Percentiles rank a stretch among this genome's conserved stretches.
Evolutionary conservation across 352 stramenopile species (phyloP).

Genomic region (Phytophthora ramorum): DNA sequence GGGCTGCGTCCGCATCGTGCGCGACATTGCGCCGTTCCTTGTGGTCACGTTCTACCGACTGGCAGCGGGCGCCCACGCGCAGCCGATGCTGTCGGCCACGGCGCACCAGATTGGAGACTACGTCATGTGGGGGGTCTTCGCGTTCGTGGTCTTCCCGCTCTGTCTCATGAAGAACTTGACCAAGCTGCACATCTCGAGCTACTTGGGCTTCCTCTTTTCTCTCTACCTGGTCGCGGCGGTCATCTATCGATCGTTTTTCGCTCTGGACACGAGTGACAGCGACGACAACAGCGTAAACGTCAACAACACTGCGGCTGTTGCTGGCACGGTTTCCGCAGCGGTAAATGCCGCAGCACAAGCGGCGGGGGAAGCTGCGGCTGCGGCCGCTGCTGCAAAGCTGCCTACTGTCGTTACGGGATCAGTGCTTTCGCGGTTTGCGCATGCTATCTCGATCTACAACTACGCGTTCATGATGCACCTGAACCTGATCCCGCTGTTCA

Average conservation of each 20-base stretch:
- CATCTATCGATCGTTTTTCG: constrained; percentile 60
- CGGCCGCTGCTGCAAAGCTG: constrained; percentile 22
- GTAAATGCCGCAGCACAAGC: constrained; percentile 25
- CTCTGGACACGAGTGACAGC: constrained; percentile 14
- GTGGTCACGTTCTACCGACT: constrained; percentile 43
- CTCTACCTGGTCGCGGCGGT: constrained; percentile 65
- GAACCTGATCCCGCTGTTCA: constrained; percentile 81
- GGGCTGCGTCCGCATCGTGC: constrained; percentile 72
- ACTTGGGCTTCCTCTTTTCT: constrained; percentile 73
- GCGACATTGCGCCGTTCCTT: constrained; percentile 73
- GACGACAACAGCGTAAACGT: constrained; percentile 8
- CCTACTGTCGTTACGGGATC: constrained; percentile 45
- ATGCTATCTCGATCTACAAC: constrained; percentile 80
- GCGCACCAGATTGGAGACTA: constrained; percentile 45
- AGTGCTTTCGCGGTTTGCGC: constrained; percentile 50
- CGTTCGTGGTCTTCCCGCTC: constrained; percentile 66
- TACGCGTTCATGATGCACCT: constrained; percentile 90
- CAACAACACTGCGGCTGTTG: constrained; percentile 11
- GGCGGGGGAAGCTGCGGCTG: constrained; percentile 10
- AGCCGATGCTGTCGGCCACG: constrained; percentile 20
- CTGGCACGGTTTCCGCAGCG: constrained; percentile 12
- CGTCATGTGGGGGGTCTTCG: constrained; percentile 60
- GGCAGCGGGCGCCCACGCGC: constrained; percentile 8
- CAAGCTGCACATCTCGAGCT: constrained; percentile 72
- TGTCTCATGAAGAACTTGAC: constrained; percentile 78